Evolutionary conservation across 2,329 filamentous ascomycete species (phyloP), one percentile per base, ranked within the genome.

Genomic region (Fusarium nanum): DNA sequence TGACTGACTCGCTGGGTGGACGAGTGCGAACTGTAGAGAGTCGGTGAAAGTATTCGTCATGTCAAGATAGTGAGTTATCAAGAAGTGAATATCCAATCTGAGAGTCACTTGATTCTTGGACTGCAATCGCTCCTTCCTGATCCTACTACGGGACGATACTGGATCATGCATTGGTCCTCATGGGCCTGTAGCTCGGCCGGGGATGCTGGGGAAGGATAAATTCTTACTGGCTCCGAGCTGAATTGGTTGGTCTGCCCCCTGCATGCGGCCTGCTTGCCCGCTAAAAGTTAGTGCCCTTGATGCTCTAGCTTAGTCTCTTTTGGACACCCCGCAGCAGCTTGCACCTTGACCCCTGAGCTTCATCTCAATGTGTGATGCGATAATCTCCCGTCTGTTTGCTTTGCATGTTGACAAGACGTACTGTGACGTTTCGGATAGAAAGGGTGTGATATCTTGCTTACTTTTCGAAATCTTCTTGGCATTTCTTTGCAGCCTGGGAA

Each of bases 241-340:
- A 49, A 48, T 47, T 54, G 64, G 64, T 47, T 64, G 62, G 40
- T 46, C 68, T 52, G 41, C 68, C 73, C 73, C 73, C 73, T 75
- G 73, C 73, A 75, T 75, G 63, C 71, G 68, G 72, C 58, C 59
- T 67, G 41, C 45, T 73, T 53, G 58, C 42, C 73, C 61, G 67
- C 73, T 73, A 72, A 71, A 64, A 64, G 71, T 75, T 75, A 75
- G 72, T 75, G 63, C 55, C 57, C 62, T 70, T 60, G 45, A 44
- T 55, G 58, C 68, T 42, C 55, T 56, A 71, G 68, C 34, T 60
- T 52, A 28, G 32, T 50, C 42, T 52, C 42, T 23, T 37, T 37
- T 37, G 56, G 48, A 54, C 72, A 71, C 72, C 72, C 73, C 72
- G 68, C 72, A 70, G 63, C 56, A 71, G 67, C 55, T 70, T 70